Conservation (phyloP, 345 rosid genomes). For the Aquilaria sinensis region DNA sequence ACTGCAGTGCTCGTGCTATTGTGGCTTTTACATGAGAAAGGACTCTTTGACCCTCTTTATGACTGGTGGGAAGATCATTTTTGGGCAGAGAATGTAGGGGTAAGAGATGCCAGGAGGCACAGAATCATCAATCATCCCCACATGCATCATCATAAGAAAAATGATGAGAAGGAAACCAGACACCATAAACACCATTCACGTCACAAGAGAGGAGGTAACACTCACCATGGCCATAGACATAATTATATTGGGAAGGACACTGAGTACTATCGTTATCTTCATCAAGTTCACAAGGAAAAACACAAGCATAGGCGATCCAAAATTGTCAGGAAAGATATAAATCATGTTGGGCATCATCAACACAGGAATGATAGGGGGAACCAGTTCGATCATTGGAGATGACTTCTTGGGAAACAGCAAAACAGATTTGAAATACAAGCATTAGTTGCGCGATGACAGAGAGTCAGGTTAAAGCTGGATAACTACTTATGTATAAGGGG, state of each 20-base stretch:
- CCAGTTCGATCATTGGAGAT: constrained; percentile 11
- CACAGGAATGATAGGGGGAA: constrained; percentile 19
- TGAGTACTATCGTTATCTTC: constrained; percentile 45
- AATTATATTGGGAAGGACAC: constrained; percentile 28
- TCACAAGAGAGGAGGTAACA: constrained; percentile 26
- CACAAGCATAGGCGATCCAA: constrained; percentile 39
- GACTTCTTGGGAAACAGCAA: neutral
- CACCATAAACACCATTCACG: constrained; percentile 36
- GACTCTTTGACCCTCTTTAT: constrained; percentile 71
- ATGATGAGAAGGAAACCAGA: constrained; percentile 24
- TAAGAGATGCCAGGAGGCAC: constrained; percentile 20
- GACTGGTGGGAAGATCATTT: constrained; percentile 84
- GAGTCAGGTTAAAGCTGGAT: constrained; percentile 5
- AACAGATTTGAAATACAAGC: constrained; percentile 7
- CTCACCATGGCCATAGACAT: constrained; percentile 34
- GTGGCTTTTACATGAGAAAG: constrained; percentile 91
- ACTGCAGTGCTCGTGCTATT: constrained; percentile 60
- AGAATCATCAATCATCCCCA: constrained; percentile 16
- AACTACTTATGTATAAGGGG: neutral
- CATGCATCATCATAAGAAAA: constrained; percentile 24
- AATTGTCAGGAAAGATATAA: constrained; percentile 29
- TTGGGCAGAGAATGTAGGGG: constrained; percentile 17
- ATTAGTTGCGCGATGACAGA: constrained; percentile 12
- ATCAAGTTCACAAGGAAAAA: constrained; percentile 43
- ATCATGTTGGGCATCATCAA: constrained; percentile 22